A percentile compares a stretch with the other conserved stretches of the same genome.
Evolutionary conservation across 139 green algal genomes (phyloP).

Genomic region (Chlorella sp.): DNA sequence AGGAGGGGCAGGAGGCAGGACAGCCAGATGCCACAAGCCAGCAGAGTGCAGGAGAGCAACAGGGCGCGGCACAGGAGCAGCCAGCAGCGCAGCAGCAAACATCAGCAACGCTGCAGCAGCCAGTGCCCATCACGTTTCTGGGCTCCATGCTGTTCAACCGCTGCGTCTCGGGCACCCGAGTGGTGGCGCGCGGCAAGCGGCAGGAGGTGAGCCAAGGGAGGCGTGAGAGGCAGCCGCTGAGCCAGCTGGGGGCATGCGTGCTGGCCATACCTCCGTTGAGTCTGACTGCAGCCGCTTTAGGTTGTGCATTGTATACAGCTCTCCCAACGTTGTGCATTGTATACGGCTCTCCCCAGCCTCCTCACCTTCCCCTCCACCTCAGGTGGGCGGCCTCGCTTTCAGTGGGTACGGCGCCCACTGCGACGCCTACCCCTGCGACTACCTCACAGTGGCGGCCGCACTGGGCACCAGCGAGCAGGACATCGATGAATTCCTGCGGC

Average conservation of each 20-base stretch:
- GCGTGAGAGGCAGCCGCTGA: too few relatives aligned
- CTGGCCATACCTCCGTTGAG: too few relatives aligned
- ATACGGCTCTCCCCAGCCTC: too few relatives aligned
- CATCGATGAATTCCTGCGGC: slow-evolving; percentile 71
- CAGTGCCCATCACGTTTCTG: slow-evolving; percentile 55
- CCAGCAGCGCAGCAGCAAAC: background rate
- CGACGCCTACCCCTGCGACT: slow-evolving; percentile 75
- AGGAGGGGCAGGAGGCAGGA: background rate
- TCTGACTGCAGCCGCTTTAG: too few relatives aligned
- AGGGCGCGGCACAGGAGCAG: background rate
- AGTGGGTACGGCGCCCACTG: slow-evolving; percentile 76
- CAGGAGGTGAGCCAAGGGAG: slow-evolving; percentile 37
- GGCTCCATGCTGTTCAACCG: slow-evolving; percentile 86
- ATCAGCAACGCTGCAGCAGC: background rate
- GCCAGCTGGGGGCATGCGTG: too few relatives aligned
- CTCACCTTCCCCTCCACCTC: too few relatives aligned
- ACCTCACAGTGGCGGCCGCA: slow-evolving; percentile 89
- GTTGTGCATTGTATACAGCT: too few relatives aligned
- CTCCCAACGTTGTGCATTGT: too few relatives aligned
- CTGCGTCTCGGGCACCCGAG: slow-evolving; percentile 83
- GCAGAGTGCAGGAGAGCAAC: background rate
- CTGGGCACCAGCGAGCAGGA: slow-evolving; percentile 75
- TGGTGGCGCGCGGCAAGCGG: slow-evolving; percentile 67
- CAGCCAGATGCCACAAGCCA: background rate
- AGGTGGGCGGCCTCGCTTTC: slow-evolving; percentile 78